Conservation (phyloP, 495 filamentous ascomycete genomes). For the Penicillium parvum region DNA sequence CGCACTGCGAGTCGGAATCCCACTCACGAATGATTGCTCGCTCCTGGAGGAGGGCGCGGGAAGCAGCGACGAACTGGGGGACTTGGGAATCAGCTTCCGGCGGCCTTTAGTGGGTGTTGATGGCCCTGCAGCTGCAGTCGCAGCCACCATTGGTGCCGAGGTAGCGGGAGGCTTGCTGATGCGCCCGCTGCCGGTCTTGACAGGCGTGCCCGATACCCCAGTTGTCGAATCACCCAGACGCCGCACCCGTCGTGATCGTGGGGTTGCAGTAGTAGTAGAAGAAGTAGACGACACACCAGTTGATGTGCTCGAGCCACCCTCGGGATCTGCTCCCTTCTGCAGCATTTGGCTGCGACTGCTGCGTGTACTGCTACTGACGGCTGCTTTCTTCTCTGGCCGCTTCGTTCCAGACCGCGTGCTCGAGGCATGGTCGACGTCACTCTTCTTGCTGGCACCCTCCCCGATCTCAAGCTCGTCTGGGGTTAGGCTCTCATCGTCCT, state of each 20-base stretch:
- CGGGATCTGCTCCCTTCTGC: slow-evolving; percentile 16
- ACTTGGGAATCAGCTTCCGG: slow-evolving; percentile 40
- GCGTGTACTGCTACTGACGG: slow-evolving; percentile 22
- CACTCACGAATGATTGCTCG: slow-evolving; percentile 20
- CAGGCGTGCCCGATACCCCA: slow-evolving; percentile 19
- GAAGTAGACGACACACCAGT: not conserved
- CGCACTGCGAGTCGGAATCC: slow-evolving; percentile 21
- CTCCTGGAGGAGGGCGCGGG: slow-evolving; percentile 17
- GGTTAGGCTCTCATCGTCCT: slow-evolving; percentile 2
- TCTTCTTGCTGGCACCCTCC: slow-evolving; percentile 7
- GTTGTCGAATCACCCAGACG: slow-evolving; percentile 30
- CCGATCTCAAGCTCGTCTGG: slow-evolving; percentile 14
- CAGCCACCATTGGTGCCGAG: slow-evolving; percentile 5
- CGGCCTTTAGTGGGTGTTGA: slow-evolving; percentile 32
- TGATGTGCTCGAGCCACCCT: slow-evolving; percentile 12
- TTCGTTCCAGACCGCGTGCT: slow-evolving; percentile 11
- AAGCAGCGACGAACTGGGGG: slow-evolving; percentile 25
- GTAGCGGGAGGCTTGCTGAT: slow-evolving; percentile 18
- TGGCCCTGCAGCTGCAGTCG: slow-evolving; percentile 6
- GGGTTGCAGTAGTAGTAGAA: slow-evolving; percentile 28
- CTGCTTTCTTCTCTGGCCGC: slow-evolving; percentile 22
- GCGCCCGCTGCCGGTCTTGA: slow-evolving; percentile 22
- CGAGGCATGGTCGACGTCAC: slow-evolving; percentile 13
- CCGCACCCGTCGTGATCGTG: slow-evolving; percentile 35
- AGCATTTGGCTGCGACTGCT: slow-evolving; percentile 23